A percentile compares a stretch with the other conserved stretches of the same genome.
These are phyloP conservation scores for Pseudogymnoascus pannorum DNA, from an alignment of 2,329 filamentous ascomycete genomes.

Conservation along the genomic window DNA sequence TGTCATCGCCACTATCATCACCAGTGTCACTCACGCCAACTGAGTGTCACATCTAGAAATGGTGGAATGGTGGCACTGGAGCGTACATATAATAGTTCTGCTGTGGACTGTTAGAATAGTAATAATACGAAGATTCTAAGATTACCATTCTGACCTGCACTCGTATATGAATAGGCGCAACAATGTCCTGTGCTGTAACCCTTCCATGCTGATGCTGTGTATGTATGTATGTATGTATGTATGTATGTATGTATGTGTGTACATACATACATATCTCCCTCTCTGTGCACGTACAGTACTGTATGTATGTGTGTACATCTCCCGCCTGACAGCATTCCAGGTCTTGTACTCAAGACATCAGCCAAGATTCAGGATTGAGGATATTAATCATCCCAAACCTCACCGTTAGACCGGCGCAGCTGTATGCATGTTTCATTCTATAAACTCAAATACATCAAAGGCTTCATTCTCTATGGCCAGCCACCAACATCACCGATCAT, in stretches of 20 bases:
- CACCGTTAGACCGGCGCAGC: neutral
- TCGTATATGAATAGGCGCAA: slow-evolving; percentile 1
- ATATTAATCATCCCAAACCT: neutral
- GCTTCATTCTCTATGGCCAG: neutral
- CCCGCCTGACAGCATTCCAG: neutral
- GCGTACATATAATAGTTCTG: too few species aligned
- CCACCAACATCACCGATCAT: neutral
- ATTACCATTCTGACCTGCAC: neutral
- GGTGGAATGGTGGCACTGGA: too few species aligned
- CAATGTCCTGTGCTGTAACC: slow-evolving; percentile 2
- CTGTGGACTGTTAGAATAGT: neutral
- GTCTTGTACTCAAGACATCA: neutral
- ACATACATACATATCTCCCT: neutral
- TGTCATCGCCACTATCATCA: too few species aligned
- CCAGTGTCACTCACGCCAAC: neutral
- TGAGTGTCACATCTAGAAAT: neutral
- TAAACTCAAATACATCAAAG: slow-evolving; percentile 1
- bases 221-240: neutral
- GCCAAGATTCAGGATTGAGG: neutral
- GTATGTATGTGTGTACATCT: neutral
- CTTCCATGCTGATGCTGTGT: neutral
- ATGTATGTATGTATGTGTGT: too few species aligned
- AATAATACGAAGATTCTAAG: neutral
- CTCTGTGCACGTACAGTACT: neutral
- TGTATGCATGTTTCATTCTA: neutral